Evolutionary conservation across 169 alveolate species (phyloP), one percentile per base, ranked within the genome.

Genomic region (Cryptosporidium viatorum): DNA sequence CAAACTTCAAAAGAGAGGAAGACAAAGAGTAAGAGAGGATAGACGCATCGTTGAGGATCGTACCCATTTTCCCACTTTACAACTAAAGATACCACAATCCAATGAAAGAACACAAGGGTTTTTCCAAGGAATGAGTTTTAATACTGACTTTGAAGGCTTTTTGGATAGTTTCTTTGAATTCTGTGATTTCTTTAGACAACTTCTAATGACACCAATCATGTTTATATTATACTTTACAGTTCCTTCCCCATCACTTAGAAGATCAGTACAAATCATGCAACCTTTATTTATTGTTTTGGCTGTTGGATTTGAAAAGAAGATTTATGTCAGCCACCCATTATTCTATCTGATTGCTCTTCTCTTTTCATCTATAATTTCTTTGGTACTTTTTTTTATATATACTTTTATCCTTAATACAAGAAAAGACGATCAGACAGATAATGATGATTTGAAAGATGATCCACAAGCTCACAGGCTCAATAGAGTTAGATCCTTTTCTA

Each of bases 181-280:
- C 37, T 73, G 68, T 23, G 70, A 55, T 18, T 73, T 73, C 52
- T 14, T 80, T 26, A 60, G 89, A 65, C 89, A 65, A 2, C 67
- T 80, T 23, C 33, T 80, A 23, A 80, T 80, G 89, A 80, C 89
- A 10, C 89, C 89, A 14, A 80, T 80, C 50, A 80, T 80, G 89
- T 80, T 80, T 43, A 10, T 80, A 33, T 10, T 80, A 18, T 80
- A 80, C 14, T 67, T 80, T 33, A 80, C 89, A 18, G 89, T 80
- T 12, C 89, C 89, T 9, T 80, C 89, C 18, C 89, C 89, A 26
- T 80, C 89, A 41, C 52, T 80, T 21, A 80, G 89, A 35, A 39
- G 75, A 43, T 80, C 89, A 9, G 67, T 80, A 3, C 89, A 80
- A 48, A 80, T 80, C 8, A 62, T 80, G 89, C 89, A 80, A n/a